phyloP scores from a whole-genome alignment of 2,329 filamentous ascomycete genomes.

The Simplicillium aogashimaense region DNA sequence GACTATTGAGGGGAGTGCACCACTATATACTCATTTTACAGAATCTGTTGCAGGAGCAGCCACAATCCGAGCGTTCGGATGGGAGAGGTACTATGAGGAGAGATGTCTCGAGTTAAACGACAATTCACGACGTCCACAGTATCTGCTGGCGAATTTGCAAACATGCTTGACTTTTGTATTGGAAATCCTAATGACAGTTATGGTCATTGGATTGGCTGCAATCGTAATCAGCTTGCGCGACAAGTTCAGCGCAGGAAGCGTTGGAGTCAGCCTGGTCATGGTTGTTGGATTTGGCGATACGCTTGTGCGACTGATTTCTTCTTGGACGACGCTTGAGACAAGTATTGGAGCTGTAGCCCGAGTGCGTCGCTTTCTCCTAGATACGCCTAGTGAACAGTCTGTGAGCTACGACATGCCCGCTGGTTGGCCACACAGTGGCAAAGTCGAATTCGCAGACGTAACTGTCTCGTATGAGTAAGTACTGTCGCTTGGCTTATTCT shows the following conservation, averaged over 20 bases:
- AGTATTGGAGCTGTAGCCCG: slow-evolving; percentile 15
- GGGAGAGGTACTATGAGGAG: slow-evolving; percentile 10
- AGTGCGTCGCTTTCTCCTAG: slow-evolving; percentile 13
- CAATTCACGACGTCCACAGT: slow-evolving; percentile 16
- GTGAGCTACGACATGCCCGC: not conserved
- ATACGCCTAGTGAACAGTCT: not conserved
- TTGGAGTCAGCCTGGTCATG: slow-evolving; percentile 15
- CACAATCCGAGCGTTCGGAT: slow-evolving; percentile 24
- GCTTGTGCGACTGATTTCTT: slow-evolving; percentile 19
- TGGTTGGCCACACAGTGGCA: not conserved
- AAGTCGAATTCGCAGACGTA: not conserved
- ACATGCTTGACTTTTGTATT: slow-evolving; percentile 37
- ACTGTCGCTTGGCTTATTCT: too few species aligned
- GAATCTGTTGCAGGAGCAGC: slow-evolving; percentile 14
- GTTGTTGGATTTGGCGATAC: slow-evolving; percentile 17
- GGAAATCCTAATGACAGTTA: slow-evolving; percentile 30
- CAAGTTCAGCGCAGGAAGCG: slow-evolving; percentile 15
- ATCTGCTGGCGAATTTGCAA: slow-evolving; percentile 37
- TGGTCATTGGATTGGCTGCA: slow-evolving; percentile 33
- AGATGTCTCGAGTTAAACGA: slow-evolving; percentile 19
- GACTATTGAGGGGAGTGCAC: slow-evolving; percentile 18
- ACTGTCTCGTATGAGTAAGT: not conserved
- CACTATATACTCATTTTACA: slow-evolving; percentile 15
- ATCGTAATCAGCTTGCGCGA: slow-evolving; percentile 26
- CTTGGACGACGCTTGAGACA: slow-evolving; percentile 19